Base-by-base conservation (phyloP, 306 rosid species). In the Vicia sativa region DNA sequence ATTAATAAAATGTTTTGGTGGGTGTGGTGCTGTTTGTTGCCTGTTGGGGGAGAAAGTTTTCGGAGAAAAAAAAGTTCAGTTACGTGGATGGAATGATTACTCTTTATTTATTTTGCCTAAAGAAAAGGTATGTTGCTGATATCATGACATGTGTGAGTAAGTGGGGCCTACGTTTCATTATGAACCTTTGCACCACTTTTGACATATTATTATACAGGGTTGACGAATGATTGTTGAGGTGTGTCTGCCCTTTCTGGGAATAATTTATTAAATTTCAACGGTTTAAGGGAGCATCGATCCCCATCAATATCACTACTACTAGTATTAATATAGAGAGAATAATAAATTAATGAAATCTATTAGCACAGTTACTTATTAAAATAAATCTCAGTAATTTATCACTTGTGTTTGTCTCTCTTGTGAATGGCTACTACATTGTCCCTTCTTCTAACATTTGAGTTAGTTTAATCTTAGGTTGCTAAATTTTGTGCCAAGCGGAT, bases 401-500 rank as follows among this genome's bases (percentile, higher is more conserved):
- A 0, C 28, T 25, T 2, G 28, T 25, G 28, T 25, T 25, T 25
- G 28, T 25, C 26, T 23, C 26, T n/a, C n/a, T n/a, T n/a, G n/a
- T n/a, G n/a, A n/a, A n/a, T n/a, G n/a, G n/a, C n/a, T n/a, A n/a
- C n/a, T n/a, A n/a, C n/a, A n/a, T 25, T 25, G 28, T 25, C 1
- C 8, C 9, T 34, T 34, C 42, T 76, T n/a, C 65, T 75, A 74
- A 80, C 76, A 28, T 50, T 5, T 61, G 71, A 55, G 71, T 29
- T 67, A 34, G 72, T 78, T 55, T 39, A 77, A 56, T 70, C 54
- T 11, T 76, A 91, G 97, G 97, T 88, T 81, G 96, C 97, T 44
- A 88, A 86, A 23, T 88, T 86, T 79, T 91, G 97, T 75, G 89
- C 97, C 4, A 82, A 81, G 59, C 74, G 93, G 38, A 83, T 91